These are phyloP conservation scores for Dendrothele bispora DNA, from an alignment of 768 basidiomycete genomes.

Conservation along the genomic window DNA sequence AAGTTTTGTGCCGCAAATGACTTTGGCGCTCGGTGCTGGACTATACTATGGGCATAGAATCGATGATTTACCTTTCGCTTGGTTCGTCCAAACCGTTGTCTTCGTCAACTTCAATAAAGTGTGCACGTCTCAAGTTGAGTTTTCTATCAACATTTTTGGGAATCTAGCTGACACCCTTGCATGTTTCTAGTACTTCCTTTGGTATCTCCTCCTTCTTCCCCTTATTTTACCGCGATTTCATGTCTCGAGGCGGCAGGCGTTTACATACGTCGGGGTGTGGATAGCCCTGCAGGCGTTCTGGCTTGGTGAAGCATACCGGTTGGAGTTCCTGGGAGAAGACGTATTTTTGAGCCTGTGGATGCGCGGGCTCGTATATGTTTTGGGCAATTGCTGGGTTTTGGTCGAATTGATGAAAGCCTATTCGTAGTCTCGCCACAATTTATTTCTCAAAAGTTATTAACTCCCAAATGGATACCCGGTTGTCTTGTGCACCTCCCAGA, in stretches of 20 bases:
- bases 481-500: slow-evolving; percentile 64
- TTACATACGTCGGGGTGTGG: slow-evolving; percentile 61
- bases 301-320: slow-evolving; percentile 86
- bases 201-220: slow-evolving; percentile 91
- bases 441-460: slow-evolving; percentile 49
- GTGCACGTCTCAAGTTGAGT: slow-evolving; percentile 86
- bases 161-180: background rate
- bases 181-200: slow-evolving; percentile 84
- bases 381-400: slow-evolving; percentile 80
- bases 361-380: slow-evolving; percentile 71
- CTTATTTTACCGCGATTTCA: slow-evolving; percentile 69
- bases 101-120: slow-evolving; percentile 99
- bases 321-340: slow-evolving; percentile 82
- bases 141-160: slow-evolving; percentile 12
- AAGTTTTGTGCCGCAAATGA: slow-evolving; percentile 84
- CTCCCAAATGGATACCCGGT: slow-evolving; percentile 71
- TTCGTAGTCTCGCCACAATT: too few species aligned
- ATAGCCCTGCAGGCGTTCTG: slow-evolving; percentile 79
- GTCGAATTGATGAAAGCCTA: slow-evolving; percentile 60
- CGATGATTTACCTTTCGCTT: slow-evolving; percentile 72
- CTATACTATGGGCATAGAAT: slow-evolving; percentile 62
- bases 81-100: slow-evolving; percentile 87
- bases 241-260: slow-evolving; percentile 43
- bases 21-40: slow-evolving; percentile 68
- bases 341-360: slow-evolving; percentile 81